Percentiles rank a stretch among this genome's conserved stretches.
These are phyloP conservation scores for Catharanthus roseus DNA, from an alignment of 257 asterid species.

Conservation along the genomic window DNA sequence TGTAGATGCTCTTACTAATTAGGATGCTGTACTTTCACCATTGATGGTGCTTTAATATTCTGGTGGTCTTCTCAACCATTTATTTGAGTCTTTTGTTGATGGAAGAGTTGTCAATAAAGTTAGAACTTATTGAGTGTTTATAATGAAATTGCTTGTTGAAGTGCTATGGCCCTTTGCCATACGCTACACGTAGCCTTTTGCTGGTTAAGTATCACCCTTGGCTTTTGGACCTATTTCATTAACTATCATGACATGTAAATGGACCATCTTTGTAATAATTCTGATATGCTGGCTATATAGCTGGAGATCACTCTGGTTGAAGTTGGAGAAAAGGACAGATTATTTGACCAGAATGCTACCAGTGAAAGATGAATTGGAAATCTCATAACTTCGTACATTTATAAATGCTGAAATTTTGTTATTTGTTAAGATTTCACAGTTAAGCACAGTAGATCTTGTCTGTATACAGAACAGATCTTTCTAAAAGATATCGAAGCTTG, in stretches of 20 bases:
- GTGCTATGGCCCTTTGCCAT: slow-evolving; percentile 10
- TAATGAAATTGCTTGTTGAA: slow-evolving; percentile 3
- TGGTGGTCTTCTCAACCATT: background rate
- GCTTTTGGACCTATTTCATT: background rate
- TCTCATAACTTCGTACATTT: background rate
- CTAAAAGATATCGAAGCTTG: background rate
- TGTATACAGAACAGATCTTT: background rate
- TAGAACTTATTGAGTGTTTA: slow-evolving; percentile 6
- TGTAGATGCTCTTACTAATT: background rate
- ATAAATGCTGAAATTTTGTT: background rate
- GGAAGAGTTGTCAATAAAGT: background rate
- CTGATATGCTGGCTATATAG: background rate
- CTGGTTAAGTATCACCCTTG: background rate
- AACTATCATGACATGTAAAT: background rate
- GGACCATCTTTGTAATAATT: background rate
- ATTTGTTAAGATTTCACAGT: background rate
- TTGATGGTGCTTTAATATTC: background rate
- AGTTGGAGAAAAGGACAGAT: background rate
- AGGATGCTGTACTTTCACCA: slow-evolving; percentile 4
- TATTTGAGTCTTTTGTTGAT: background rate
- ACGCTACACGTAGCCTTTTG: background rate
- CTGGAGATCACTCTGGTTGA: background rate
- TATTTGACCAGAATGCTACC: background rate
- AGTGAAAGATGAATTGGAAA: background rate
- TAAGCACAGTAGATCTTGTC: background rate